Evolutionary conservation across 2,329 filamentous ascomycete genomes (phyloP).

Genomic region (Alternaria metachromatica): DNA sequence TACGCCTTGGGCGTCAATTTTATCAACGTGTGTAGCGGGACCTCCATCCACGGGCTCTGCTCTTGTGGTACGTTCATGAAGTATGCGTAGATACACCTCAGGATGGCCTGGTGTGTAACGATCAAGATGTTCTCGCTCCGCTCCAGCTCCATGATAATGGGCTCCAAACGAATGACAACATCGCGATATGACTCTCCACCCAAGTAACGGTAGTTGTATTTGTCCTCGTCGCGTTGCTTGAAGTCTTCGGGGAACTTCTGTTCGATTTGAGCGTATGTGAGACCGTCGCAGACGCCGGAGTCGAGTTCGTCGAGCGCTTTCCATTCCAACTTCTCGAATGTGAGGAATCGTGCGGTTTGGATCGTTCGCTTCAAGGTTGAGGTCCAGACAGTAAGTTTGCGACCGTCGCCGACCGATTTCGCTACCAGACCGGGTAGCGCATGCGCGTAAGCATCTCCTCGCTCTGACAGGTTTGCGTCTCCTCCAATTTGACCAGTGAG

Average conservation of each 20-base stretch:
- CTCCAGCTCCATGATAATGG: slow-evolving; percentile 99
- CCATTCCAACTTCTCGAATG: slow-evolving; percentile 97
- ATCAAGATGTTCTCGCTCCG: slow-evolving; percentile 96
- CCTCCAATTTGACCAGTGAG: slow-evolving; percentile 90
- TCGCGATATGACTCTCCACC: slow-evolving; percentile 96
- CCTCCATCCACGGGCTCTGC: slow-evolving; percentile 97
- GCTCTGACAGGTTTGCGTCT: slow-evolving; percentile 83
- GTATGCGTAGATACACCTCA: slow-evolving; percentile 97
- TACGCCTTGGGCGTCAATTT: slow-evolving; percentile 96
- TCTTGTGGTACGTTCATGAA: slow-evolving; percentile 98
- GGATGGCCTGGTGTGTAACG: slow-evolving; percentile 94
- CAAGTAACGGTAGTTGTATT: slow-evolving; percentile 99
- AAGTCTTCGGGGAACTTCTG: slow-evolving; percentile 93
- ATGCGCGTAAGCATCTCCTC: slow-evolving; percentile 85
- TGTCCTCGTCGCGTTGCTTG: slow-evolving; percentile 92
- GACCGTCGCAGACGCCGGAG: slow-evolving; percentile 92
- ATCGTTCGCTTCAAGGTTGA: slow-evolving; percentile 84
- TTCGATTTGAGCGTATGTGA: slow-evolving; percentile 96
- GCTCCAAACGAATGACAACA: slow-evolving; percentile 95
- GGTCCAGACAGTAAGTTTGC: slow-evolving; percentile 75
- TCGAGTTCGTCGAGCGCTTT: slow-evolving; percentile 98
- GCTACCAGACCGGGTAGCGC: slow-evolving; percentile 84
- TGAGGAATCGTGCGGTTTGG: slow-evolving; percentile 84
- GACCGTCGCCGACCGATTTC: slow-evolving; percentile 80
- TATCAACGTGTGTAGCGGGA: slow-evolving; percentile 93